A percentile compares a stretch with the other conserved stretches of the same genome.
Conservation (phyloP, 139 green algal genomes). For the Deuterostichococcus epilithicus region DNA sequence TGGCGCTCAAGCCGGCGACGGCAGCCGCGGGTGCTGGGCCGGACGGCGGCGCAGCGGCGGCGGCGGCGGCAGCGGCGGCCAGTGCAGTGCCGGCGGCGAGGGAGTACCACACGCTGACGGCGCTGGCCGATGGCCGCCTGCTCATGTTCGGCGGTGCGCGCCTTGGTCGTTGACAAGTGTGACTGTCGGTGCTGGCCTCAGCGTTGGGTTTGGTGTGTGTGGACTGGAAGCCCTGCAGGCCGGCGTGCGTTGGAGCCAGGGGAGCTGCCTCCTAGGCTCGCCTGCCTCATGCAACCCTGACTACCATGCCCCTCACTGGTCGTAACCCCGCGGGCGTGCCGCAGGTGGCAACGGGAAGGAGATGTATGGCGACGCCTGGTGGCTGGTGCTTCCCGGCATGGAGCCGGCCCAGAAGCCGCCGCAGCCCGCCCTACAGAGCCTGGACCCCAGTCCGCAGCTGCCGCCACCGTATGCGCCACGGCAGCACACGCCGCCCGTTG, state of each 20-base stretch:
- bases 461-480: too few species aligned
- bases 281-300: too few species aligned
- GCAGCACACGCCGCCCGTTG: too few species aligned
- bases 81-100: constrained; percentile 28
- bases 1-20: background rate
- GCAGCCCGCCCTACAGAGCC: background rate
- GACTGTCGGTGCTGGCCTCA: too few species aligned
- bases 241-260: too few species aligned
- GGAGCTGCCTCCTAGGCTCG: too few species aligned
- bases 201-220: too few species aligned
- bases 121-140: constrained; percentile 41
- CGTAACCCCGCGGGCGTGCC: too few species aligned
- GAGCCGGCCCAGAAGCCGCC: background rate
- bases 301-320: too few species aligned
- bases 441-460: too few species aligned
- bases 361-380: constrained; percentile 49
- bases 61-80: background rate
- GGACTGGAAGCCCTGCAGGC: too few species aligned
- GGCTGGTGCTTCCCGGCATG: constrained; percentile 17
- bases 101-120: constrained; percentile 66
- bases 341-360: constrained; percentile 37
- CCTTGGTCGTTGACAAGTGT: background rate
- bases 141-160: constrained; percentile 57
- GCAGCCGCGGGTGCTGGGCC: too few species aligned
- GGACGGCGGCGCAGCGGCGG: background rate